A percentile compares a stretch with the other conserved stretches of the same genome.
Conservation (phyloP, 371 early-diverging fungal species). For the Capillidium rhysosporum region DNA sequence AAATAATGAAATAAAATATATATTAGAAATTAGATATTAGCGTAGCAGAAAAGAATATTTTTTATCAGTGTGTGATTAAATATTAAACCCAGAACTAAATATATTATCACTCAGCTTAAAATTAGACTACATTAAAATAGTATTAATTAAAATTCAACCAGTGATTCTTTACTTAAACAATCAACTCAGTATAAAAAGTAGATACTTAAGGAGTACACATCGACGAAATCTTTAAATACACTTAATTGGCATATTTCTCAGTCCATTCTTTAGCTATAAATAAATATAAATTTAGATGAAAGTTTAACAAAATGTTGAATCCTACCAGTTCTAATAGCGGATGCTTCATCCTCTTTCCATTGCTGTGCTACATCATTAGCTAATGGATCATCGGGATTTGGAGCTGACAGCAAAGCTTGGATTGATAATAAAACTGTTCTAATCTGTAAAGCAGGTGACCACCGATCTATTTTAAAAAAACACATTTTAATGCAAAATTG, state of each 20-base stretch:
- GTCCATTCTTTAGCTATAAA: not conserved
- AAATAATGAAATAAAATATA: too few relatives aligned
- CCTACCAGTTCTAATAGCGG: slow-evolving; percentile 72
- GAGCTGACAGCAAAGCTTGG: slow-evolving; percentile 97
- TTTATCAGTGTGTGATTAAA: too few relatives aligned
- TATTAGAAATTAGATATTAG: too few relatives aligned
- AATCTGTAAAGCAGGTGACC: slow-evolving; percentile 97
- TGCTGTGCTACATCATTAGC: slow-evolving; percentile 98
- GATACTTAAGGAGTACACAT: too few relatives aligned
- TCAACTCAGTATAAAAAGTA: too few relatives aligned
- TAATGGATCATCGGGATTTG: slow-evolving; percentile 95
- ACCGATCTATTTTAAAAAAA: slow-evolving; percentile 56
- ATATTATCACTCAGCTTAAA: too few relatives aligned
- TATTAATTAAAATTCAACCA: too few relatives aligned
- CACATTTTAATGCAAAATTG: not conserved
- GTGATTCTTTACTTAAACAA: too few relatives aligned
- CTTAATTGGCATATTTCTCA: not conserved
- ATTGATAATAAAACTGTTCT: slow-evolving; percentile 94
- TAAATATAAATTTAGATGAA: not conserved
- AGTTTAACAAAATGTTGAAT: not conserved
- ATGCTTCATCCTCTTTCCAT: slow-evolving; percentile 90
- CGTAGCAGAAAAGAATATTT: too few relatives aligned
- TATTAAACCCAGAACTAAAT: too few relatives aligned
- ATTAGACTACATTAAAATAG: too few relatives aligned
- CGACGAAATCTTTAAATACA: too few relatives aligned